Evolutionary conservation across 441 rosid species (phyloP).

Genomic region (Mallotus repandus): DNA sequence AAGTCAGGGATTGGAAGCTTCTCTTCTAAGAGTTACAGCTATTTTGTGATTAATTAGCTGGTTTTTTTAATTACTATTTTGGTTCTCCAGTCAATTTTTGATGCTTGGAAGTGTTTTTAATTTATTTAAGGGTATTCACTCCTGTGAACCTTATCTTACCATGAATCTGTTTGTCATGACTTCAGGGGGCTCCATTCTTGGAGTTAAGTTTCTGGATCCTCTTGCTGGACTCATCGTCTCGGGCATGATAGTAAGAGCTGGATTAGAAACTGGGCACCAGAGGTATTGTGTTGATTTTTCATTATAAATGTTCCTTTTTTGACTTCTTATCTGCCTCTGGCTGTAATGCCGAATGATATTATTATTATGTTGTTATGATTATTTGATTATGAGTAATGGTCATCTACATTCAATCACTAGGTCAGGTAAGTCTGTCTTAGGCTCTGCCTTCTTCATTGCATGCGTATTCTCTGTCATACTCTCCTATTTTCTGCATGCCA

Average conservation of each 20-base stretch:
- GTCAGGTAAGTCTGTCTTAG: not conserved
- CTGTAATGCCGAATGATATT: not conserved
- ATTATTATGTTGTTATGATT: not conserved
- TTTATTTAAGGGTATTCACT: too few relatives aligned
- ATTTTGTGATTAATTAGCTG: not conserved
- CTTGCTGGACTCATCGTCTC: conserved; percentile 94
- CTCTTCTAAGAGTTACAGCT: not conserved
- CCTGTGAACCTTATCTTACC: conserved; percentile 6
- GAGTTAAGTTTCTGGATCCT: conserved; percentile 84
- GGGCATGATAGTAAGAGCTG: conserved; percentile 83
- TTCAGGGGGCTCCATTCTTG: conserved; percentile 90
- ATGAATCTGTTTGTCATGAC: conserved; percentile 25
- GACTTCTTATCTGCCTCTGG: not conserved
- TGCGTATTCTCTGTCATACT: not conserved
- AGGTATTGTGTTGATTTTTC: conserved; percentile 45
- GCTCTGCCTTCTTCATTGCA: conserved; percentile 3
- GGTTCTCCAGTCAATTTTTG: not conserved
- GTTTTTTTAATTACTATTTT: not conserved
- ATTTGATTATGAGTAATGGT: not conserved
- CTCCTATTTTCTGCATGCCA: too few relatives aligned
- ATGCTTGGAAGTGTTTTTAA: too few relatives aligned
- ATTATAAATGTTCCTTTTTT: not conserved
- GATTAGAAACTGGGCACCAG: conserved; percentile 77
- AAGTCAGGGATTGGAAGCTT: not conserved
- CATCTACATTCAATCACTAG: not conserved